Evolutionary conservation across 495 filamentous ascomycete species (phyloP), one percentile per base, ranked within the genome.

Genomic region (Tirmania nivea): DNA sequence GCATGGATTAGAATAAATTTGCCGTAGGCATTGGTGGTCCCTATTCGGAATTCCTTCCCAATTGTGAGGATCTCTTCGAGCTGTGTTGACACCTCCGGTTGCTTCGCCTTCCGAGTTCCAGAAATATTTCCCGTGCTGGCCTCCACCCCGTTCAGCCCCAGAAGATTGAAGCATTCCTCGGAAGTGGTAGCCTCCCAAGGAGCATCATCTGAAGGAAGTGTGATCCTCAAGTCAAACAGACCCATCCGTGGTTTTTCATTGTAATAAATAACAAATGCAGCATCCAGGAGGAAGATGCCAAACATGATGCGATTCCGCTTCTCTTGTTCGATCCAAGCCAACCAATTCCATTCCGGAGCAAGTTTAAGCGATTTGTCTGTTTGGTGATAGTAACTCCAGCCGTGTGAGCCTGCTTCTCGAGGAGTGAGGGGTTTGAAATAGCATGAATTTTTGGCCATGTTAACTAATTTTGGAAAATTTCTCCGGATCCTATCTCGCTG

Each of bases 1-100:
- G 76, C 76, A 53, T 84, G 78, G 10, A 84, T 71, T n/a, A 83
- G 58, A 35, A 84, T 75, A 55, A 82, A 83, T 55, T 84, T 84
- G 8, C 75, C 76, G 56, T 76, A 79, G 0, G 76, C 65, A 52
- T 83, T 84, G 2, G 79, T 83, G 10, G 70, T 69, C 10, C 72
- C 69, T 1, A 71, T 70, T 19, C 71, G 69, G 56, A 80, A 74
- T 50, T 69, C 69, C 48, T 69, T 69, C 10, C 63, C 64, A n/a
- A 64, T 63, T 37, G 76, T 67, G 51, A 79, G 66, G 35, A 83
- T 64, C 0, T 72, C 71, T n/a, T 69, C 68, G 34, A 81, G 63
- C 1, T 71, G 71, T 36, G 70, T 56, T 48, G 70, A 65, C 68
- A 81, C 69, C 53, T 75, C 71, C 1, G 76, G 74, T 53, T 81